Evolutionary conservation across 257 asterid species (phyloP).

Genomic region (Solanum pimpinellifolium): DNA sequence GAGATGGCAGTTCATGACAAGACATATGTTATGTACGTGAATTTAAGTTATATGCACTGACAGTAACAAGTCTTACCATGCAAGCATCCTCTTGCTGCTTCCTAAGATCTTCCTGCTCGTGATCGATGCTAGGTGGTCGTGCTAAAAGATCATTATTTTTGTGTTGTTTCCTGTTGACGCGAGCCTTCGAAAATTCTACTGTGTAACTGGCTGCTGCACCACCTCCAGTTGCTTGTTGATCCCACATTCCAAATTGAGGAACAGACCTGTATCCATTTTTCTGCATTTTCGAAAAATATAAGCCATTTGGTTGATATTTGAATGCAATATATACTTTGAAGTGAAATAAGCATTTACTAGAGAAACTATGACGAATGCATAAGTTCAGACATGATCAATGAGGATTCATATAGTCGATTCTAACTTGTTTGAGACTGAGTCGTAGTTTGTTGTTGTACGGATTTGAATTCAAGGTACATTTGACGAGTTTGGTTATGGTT

Average conservation of each 20-base stretch:
- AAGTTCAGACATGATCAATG: neutral
- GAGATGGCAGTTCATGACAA: neutral
- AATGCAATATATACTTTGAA: neutral
- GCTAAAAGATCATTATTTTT: neutral
- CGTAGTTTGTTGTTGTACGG: neutral
- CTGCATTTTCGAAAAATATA: neutral
- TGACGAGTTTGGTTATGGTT: neutral
- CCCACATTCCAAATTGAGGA: conserved; percentile 2
- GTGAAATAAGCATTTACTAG: neutral
- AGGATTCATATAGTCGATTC: neutral
- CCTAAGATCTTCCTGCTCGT: neutral
- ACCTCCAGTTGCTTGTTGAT: neutral
- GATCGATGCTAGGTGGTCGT: neutral
- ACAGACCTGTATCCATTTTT: neutral
- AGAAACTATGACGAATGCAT: neutral
- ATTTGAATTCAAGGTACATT: neutral
- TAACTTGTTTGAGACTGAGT: neutral
- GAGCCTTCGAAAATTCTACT: neutral
- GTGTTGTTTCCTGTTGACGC: neutral
- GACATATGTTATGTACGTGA: neutral
- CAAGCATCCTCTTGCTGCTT: neutral
- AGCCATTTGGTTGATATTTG: neutral
- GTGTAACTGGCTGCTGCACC: neutral
- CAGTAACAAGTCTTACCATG: neutral
- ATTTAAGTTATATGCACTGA: neutral